A percentile compares a stretch with the other conserved stretches of the same genome.
Evolutionary conservation across 2,329 filamentous ascomycete species (phyloP).

Genomic region (Chaetomiaceae sp.): DNA sequence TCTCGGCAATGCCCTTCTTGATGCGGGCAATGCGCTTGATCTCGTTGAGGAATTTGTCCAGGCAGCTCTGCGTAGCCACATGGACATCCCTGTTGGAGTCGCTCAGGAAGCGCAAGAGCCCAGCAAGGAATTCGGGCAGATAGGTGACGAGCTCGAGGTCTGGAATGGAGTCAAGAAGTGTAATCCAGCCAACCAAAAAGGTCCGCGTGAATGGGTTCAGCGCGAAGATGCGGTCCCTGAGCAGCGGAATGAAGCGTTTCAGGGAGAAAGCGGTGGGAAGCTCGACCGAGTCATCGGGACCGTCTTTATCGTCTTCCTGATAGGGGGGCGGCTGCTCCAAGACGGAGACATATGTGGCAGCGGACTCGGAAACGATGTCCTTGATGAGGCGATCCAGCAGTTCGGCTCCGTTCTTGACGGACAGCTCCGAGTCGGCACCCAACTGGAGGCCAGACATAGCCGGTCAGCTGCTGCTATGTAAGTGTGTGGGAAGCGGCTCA

Average conservation of each 20-base stretch:
- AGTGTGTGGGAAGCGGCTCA: slow-evolving; percentile 36
- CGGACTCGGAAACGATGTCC: slow-evolving; percentile 92
- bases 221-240: slow-evolving; percentile 91
- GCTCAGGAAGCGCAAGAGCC: slow-evolving; percentile 85
- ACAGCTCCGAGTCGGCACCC: slow-evolving; percentile 90
- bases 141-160: slow-evolving; percentile 93
- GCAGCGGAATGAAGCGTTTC: slow-evolving; percentile 81
- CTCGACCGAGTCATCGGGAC: slow-evolving; percentile 40
- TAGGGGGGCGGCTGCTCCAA: slow-evolving; percentile 57
- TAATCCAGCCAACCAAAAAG: slow-evolving; percentile 95
- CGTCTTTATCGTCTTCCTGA: slow-evolving; percentile 43
- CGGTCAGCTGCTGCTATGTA: slow-evolving; percentile 10
- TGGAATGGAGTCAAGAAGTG: slow-evolving; percentile 88
- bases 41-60: slow-evolving; percentile 87
- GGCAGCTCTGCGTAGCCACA: slow-evolving; percentile 78
- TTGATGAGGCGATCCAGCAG: slow-evolving; percentile 91
- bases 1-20: slow-evolving; percentile 88
- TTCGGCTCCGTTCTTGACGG: slow-evolving; percentile 97
- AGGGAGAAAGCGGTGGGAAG: slow-evolving; percentile 88
- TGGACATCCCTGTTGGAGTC: slow-evolving; percentile 93
- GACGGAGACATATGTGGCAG: slow-evolving; percentile 89
- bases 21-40: slow-evolving; percentile 92
- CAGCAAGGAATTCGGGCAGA: slow-evolving; percentile 84
- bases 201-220: slow-evolving; percentile 92
- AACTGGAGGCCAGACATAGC: slow-evolving; percentile 54